phyloP scores from a whole-genome alignment of 1,284 basidiomycete genomes.

The Naganishia sp. region DNA sequence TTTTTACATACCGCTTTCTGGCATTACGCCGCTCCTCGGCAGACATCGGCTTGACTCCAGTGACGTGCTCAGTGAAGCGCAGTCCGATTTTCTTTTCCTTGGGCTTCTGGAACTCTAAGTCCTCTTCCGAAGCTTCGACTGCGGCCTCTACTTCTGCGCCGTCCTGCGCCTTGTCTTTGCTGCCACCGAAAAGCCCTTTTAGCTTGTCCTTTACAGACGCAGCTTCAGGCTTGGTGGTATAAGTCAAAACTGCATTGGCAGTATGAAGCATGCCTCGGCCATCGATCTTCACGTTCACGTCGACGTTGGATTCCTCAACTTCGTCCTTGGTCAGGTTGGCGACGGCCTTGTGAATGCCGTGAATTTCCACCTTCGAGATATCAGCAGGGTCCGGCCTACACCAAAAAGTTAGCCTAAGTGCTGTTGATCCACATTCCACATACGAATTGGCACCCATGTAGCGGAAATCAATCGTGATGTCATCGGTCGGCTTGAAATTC shows the following conservation, averaged over 20 bases:
- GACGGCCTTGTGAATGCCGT: slow-evolving; percentile 43
- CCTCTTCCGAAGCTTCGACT: slow-evolving; percentile 50
- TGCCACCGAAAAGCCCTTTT: slow-evolving; percentile 77
- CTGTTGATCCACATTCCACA: slow-evolving; percentile 67
- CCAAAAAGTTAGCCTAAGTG: slow-evolving; percentile 60
- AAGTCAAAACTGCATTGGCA: slow-evolving; percentile 72
- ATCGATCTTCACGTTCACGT: slow-evolving; percentile 75
- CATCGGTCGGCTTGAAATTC: slow-evolving; percentile 34
- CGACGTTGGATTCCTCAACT: slow-evolving; percentile 60
- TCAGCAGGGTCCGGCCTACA: slow-evolving; percentile 62
- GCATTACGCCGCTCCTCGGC: slow-evolving; percentile 70
- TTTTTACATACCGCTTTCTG: slow-evolving; percentile 62
- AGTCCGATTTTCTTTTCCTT: slow-evolving; percentile 56
- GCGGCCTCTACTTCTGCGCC: slow-evolving; percentile 50
- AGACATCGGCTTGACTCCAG: slow-evolving; percentile 69
- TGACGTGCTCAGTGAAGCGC: slow-evolving; percentile 64
- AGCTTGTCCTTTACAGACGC: slow-evolving; percentile 74
- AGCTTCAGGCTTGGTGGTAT: slow-evolving; percentile 53
- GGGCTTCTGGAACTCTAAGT: slow-evolving; percentile 34
- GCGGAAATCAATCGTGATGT: slow-evolving; percentile 25
- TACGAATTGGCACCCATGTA: slow-evolving; percentile 7
- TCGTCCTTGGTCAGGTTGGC: slow-evolving; percentile 45
- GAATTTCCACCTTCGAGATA: slow-evolving; percentile 37
- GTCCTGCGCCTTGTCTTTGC: slow-evolving; percentile 47
- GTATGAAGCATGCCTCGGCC: slow-evolving; percentile 76